These are phyloP conservation scores for Fusarium virguliforme DNA, from an alignment of 2,329 filamentous ascomycete genomes.

Conservation along the genomic window DNA sequence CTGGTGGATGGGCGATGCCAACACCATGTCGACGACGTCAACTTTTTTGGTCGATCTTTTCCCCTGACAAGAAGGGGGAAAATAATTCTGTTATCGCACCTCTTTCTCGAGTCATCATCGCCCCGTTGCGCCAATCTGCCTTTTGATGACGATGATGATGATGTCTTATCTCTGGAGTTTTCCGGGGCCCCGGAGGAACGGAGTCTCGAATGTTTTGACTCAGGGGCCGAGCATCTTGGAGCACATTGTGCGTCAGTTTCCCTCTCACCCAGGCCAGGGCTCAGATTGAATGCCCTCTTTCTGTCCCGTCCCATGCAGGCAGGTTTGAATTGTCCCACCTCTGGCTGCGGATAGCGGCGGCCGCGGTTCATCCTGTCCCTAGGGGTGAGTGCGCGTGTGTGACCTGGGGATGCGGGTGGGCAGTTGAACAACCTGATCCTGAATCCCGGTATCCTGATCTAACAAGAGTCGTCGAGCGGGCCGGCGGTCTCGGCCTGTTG, in stretches of 20 bases:
- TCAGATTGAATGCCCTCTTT: slow-evolving; percentile 7
- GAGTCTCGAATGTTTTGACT: slow-evolving; percentile 26
- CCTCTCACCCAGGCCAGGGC: slow-evolving; percentile 14
- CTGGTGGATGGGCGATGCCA: slow-evolving; percentile 38
- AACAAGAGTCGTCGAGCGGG: not conserved
- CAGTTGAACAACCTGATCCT: slow-evolving; percentile 44
- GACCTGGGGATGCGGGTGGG: slow-evolving; percentile 18
- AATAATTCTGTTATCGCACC: slow-evolving; percentile 21
- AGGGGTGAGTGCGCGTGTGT: slow-evolving; percentile 11
- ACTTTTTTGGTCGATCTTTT: slow-evolving; percentile 32
- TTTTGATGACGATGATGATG: slow-evolving; percentile 30
- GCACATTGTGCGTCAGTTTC: slow-evolving; percentile 24
- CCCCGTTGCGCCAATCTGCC: not conserved
- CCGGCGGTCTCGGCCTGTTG: too few species aligned
- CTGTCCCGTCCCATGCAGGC: not conserved
- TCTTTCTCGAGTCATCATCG: slow-evolving; percentile 21
- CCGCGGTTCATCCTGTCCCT: slow-evolving; percentile 20
- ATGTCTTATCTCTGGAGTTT: slow-evolving; percentile 38
- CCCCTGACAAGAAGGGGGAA: slow-evolving; percentile 1
- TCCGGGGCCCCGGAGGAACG: slow-evolving; percentile 39
- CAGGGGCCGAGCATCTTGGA: slow-evolving; percentile 27
- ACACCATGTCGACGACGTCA: slow-evolving; percentile 39
- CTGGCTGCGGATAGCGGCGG: slow-evolving; percentile 8
- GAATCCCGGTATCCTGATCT: slow-evolving; percentile 13
- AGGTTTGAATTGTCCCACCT: slow-evolving; percentile 18